Conservation (phyloP, 2,329 filamentous ascomycete genomes). For the Aureobasidium pullulans region DNA sequence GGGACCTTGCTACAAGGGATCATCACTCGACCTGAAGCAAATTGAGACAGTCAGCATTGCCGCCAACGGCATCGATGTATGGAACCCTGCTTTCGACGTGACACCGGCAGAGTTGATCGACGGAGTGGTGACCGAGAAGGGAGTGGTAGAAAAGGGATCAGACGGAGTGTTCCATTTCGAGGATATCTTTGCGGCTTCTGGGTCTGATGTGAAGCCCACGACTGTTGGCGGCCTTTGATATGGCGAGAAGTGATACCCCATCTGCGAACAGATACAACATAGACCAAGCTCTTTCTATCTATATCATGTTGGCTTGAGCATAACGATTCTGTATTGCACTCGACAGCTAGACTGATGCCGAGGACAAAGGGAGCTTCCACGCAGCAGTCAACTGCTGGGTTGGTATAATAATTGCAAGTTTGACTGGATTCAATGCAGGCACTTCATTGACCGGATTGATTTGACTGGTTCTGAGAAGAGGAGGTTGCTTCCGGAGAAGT, state of each 20-base stretch:
- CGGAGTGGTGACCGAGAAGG: conserved; percentile 86
- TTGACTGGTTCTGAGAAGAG: neutral
- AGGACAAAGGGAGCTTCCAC: too few species aligned
- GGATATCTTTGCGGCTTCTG: conserved; percentile 29
- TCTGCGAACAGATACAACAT: neutral
- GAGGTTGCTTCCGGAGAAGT: neutral
- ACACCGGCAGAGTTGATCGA: conserved; percentile 86
- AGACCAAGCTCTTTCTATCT: neutral
- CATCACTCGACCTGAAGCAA: conserved; percentile 53
- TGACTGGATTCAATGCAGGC: too few species aligned
- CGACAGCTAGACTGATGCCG: too few species aligned
- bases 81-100: conserved; percentile 97
- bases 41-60: conserved; percentile 74
- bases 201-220: conserved; percentile 23
- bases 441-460: neutral
- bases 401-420: too few species aligned
- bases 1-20: conserved; percentile 58
- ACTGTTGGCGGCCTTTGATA: conserved; percentile 25
- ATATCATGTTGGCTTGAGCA: neutral
- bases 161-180: conserved; percentile 61
- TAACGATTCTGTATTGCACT: too few species aligned
- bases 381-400: too few species aligned
- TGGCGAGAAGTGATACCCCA: neutral
- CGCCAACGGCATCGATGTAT: conserved; percentile 68
- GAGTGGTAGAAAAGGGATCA: conserved; percentile 69